Base-by-base conservation (phyloP, 768 basidiomycete genomes). In the Trametes cingulata region DNA sequence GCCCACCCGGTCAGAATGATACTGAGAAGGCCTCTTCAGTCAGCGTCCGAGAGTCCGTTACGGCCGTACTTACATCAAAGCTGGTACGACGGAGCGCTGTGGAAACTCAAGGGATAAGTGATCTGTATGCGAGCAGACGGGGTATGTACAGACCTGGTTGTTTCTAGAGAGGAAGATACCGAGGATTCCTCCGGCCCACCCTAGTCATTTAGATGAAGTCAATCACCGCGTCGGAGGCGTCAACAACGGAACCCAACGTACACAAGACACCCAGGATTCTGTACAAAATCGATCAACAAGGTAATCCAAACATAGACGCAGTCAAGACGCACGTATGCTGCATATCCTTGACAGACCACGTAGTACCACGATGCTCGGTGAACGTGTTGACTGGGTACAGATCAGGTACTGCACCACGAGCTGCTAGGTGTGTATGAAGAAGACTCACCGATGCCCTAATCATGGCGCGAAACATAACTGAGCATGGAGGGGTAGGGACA, bases 1-100 rank as follows among this genome's bases (percentile, higher is more conserved):
- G 88, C 94, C 87, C 91, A 96, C 6, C 95, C 95, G 0, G 95
- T 97, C 59, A 97, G 77, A 58, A 93, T 86, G 64, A 95, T 88
- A 48, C 90, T 93, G 60, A 36, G 40, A 14, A 60, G 22, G 61
- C 50, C 50, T 22, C 45, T 49, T 47, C 22, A 35, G 45, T 40
- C 6, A 36, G 22, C 24, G 2, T 27, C 1, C 19, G 10, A 42
- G 0, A 3, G 51, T 4, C 56, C 17, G 20, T 6, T 45, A 10
- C 15, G 6, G n/a, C 4, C 20, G 14, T 1, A 73, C 84, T 67
- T 59, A 94, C 91, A 95, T 91, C 29, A 94, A 54, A 12, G 82
- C 82, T 5, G 94, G 94, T 3, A 95, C 78, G n/a, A 95, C 80
- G 58, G 85, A 90, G 51, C 92, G 85, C 83, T 91, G 51, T 3